These are phyloP conservation scores for Cucurbita ficifolia DNA, from an alignment of 306 rosid species.

Conservation along the genomic window DNA sequence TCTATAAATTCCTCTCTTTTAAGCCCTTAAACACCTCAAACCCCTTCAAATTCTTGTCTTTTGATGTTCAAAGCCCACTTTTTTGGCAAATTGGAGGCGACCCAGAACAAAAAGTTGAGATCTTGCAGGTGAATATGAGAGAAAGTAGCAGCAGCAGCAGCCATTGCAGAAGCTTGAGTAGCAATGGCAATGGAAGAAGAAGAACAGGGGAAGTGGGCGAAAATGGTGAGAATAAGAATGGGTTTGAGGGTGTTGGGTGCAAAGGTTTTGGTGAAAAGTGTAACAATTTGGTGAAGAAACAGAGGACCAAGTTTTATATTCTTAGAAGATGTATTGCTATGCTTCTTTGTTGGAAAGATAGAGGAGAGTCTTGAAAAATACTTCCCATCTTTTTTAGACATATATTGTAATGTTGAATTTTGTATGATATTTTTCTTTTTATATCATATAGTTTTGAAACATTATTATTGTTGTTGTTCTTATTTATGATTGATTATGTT, in stretches of 20 bases:
- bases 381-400: no score
- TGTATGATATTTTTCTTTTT: neutral
- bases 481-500: no score
- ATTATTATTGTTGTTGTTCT: neutral
- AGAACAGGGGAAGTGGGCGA: neutral
- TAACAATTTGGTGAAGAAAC: conserved; percentile 12
- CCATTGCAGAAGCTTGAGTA: neutral
- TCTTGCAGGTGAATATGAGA: neutral
- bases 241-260: neutral
- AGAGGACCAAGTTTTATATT: conserved; percentile 8
- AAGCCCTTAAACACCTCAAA: neutral
- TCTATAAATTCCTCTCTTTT: neutral
- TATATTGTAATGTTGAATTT: neutral
- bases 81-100: neutral
- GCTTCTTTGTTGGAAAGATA: conserved; percentile 8
- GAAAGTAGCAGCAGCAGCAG: neutral
- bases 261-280: conserved; percentile 8
- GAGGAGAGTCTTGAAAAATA: neutral
- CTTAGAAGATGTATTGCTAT: conserved; percentile 12
- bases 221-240: neutral
- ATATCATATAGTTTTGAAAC: neutral
- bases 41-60: neutral
- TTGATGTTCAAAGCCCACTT: neutral
- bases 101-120: neutral
- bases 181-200: neutral